Conservation (phyloP, 495 filamentous ascomycete genomes). For the Penicillium pulvis region DNA sequence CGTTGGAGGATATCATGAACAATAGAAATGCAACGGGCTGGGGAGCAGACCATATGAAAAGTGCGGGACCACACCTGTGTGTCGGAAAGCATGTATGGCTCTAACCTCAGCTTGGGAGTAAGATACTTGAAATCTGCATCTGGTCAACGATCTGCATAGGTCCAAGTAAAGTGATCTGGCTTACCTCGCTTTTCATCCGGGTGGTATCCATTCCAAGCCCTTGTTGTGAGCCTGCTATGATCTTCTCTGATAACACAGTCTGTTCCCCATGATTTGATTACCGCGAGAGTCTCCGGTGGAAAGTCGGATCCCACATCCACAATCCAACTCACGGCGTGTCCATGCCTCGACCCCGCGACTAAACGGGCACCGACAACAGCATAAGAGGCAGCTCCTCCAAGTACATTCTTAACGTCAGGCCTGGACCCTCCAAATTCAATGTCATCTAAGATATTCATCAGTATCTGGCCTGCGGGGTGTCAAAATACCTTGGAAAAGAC, state of each 20-base stretch:
- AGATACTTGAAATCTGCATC: conserved; percentile 78
- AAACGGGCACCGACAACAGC: conserved; percentile 86
- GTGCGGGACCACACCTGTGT: conserved; percentile 67
- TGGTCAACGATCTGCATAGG: conserved; percentile 30
- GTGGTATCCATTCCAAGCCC: conserved; percentile 88
- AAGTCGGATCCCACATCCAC: conserved; percentile 90
- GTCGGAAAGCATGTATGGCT: conserved; percentile 57
- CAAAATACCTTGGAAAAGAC: conserved; percentile 6
- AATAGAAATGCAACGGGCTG: conserved; percentile 73
- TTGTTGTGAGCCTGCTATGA: conserved; percentile 72
- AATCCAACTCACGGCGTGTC: conserved; percentile 77
- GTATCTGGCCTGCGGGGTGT: conserved; percentile 19
- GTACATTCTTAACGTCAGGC: conserved; percentile 65
- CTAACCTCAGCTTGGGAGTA: conserved; percentile 81
- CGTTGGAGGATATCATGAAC: conserved; percentile 60
- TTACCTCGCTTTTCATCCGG: conserved; percentile 57
- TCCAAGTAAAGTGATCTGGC: conserved; percentile 5
- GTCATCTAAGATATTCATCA: conserved; percentile 64
- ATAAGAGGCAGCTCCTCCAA: conserved; percentile 87
- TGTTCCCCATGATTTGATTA: conserved; percentile 73
- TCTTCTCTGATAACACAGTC: conserved; percentile 67
- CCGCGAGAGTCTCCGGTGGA: conserved; percentile 60
- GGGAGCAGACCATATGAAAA: conserved; percentile 87
- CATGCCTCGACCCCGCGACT: conserved; percentile 57
- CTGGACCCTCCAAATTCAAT: conserved; percentile 69